phyloP scores from a whole-genome alignment of 805 yeast species.

The Candida qinlingensis region DNA sequence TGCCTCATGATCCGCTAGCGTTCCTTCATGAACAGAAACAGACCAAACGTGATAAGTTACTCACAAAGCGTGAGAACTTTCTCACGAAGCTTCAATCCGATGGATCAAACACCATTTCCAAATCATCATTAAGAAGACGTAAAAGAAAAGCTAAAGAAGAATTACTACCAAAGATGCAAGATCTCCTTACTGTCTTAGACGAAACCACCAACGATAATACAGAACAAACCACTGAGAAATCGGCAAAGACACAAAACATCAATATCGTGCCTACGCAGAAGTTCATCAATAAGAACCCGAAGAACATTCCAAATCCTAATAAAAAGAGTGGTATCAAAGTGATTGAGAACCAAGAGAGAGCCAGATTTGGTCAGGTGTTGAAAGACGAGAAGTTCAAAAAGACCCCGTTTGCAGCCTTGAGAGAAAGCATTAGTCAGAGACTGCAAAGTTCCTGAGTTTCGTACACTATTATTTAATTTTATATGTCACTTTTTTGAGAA shows the following conservation, averaged over 20 bases:
- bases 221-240: not conserved
- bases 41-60: slow-evolving; percentile 48
- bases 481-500: not conserved
- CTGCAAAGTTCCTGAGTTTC: slow-evolving; percentile 2
- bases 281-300: slow-evolving; percentile 10
- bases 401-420: slow-evolving; percentile 62
- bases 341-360: slow-evolving; percentile 53
- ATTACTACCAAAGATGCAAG: slow-evolving; percentile 63
- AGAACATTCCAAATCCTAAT: slow-evolving; percentile 48
- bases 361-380: slow-evolving; percentile 53
- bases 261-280: slow-evolving; percentile 15
- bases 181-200: slow-evolving; percentile 49
- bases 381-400: slow-evolving; percentile 48
- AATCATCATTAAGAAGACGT: slow-evolving; percentile 59
- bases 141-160: slow-evolving; percentile 59
- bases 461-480: too few species aligned
- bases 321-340: slow-evolving; percentile 49
- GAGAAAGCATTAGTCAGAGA: slow-evolving; percentile 41
- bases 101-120: slow-evolving; percentile 45
- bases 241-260: slow-evolving; percentile 3
- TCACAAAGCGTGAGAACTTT: slow-evolving; percentile 33
- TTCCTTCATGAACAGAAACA: slow-evolving; percentile 48
- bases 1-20: slow-evolving; percentile 35
- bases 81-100: slow-evolving; percentile 32
- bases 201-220: slow-evolving; percentile 9